phyloP scores from a whole-genome alignment of 306 rosid genomes.

The Boehmeria nivea region DNA sequence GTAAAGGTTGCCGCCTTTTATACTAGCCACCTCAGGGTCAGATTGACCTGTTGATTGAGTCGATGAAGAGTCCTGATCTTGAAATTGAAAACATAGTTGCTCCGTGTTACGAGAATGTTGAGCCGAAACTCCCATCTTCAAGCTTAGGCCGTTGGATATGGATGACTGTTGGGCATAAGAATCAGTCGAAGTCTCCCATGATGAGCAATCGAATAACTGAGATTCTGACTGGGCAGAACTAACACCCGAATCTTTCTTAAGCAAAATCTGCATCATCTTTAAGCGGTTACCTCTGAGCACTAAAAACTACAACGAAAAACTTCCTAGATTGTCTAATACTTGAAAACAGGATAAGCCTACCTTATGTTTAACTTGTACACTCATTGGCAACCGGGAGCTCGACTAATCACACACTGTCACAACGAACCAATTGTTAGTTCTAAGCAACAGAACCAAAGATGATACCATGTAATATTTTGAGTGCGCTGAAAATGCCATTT shows the following conservation, averaged over 20 bases:
- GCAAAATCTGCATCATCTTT: slow-evolving; percentile 27
- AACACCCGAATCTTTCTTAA: slow-evolving; percentile 27
- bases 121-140: slow-evolving; percentile 42
- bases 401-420: slow-evolving; percentile 15
- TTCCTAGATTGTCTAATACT: slow-evolving; percentile 20
- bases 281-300: slow-evolving; percentile 17
- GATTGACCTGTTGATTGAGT: slow-evolving; percentile 59
- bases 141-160: slow-evolving; percentile 29
- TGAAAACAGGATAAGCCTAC: slow-evolving; percentile 16
- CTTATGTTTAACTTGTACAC: slow-evolving; percentile 15
- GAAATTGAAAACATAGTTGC: slow-evolving; percentile 39
- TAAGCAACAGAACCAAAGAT: slow-evolving; percentile 11
- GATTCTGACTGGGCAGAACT: slow-evolving; percentile 23
- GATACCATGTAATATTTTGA: neutral
- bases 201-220: slow-evolving; percentile 13
- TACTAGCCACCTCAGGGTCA: slow-evolving; percentile 31
- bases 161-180: slow-evolving; percentile 38
- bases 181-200: slow-evolving; percentile 30
- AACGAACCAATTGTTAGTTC: slow-evolving; percentile 8
- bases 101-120: slow-evolving; percentile 33
- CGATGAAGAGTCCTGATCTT: slow-evolving; percentile 60
- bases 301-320: slow-evolving; percentile 2
- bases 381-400: slow-evolving; percentile 21
- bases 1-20: slow-evolving; percentile 20
- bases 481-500: no score